Evolutionary conservation across 2,329 filamentous ascomycete genomes (phyloP), one percentile per base, ranked within the genome.

Genomic region (Fusarium sp.): DNA sequence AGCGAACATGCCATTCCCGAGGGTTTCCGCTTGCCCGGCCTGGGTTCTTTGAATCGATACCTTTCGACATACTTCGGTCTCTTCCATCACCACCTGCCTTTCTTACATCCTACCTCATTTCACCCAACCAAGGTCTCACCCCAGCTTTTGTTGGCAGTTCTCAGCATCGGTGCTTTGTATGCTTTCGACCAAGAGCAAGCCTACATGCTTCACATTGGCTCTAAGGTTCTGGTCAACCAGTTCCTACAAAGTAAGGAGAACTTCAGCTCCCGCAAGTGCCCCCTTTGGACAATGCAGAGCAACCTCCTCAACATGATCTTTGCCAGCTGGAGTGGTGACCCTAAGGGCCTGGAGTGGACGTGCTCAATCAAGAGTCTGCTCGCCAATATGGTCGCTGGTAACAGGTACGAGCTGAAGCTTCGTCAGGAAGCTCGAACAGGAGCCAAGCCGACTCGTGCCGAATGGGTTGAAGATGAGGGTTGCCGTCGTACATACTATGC

Each of bases 221-320:
- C 96, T 63, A 99, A 98, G 84, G 92, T 98, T 28, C 88, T 99
- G 20, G 94, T 98, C 75, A 98, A 97, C 78, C 93, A 98, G 79
- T 98, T 98, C 80, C 81, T 99, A 67, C 94, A 97, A 81, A 97
- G 98, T 83, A 98, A 98, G 85, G 94, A 98, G 80, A 97, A 97
- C 81, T 98, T 98, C 80, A 97, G 95, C 84, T 98, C 96, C 11
- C 91, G 95, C 74, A 98, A 98, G 80, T 98, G 95, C 76, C 96
- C 96, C 6, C 82, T 99, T 16, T 98, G 96, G 95, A 96, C 95
- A 47, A 98, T 98, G 93, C 96, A 99, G 79, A 93, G 93, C 79
- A 97, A 94, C 6, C 84, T 99, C 55, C 85, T 99, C 61, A 99
- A 99, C 85, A 98, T 98, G 96, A 91, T 98, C 71, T 98, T 99